Conservation (phyloP, 225 moss, liverwort and hornwort genomes). For the Antitrichia curtipendula region DNA sequence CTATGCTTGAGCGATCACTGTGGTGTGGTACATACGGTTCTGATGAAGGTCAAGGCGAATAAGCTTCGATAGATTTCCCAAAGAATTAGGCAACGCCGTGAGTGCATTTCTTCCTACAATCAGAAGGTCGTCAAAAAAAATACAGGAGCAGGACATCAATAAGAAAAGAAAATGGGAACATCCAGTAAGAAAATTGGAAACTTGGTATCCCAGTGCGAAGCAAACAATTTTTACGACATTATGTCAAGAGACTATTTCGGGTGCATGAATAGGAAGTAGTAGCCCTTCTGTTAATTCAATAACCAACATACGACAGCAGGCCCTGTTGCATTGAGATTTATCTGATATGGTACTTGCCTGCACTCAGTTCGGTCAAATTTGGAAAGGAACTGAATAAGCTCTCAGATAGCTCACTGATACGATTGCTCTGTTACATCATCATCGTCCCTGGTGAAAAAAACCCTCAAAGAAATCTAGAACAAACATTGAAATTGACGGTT, state of each 20-base stretch:
- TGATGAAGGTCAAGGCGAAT: conserved; percentile 84
- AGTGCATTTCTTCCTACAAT: conserved; percentile 60
- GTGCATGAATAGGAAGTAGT: background rate
- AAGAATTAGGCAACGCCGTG: conserved; percentile 53
- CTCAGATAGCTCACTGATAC: conserved; percentile 60
- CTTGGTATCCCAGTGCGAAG: background rate
- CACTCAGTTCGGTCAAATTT: conserved; percentile 66
- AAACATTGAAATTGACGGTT: background rate
- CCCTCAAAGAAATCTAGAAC: background rate
- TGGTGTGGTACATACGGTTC: conserved; percentile 40
- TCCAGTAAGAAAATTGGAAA: background rate
- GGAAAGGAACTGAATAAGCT: conserved; percentile 50
- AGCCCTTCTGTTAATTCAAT: background rate
- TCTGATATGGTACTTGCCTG: conserved; percentile 28
- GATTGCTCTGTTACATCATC: conserved; percentile 52
- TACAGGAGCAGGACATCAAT: background rate
- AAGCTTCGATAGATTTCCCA: conserved; percentile 64
- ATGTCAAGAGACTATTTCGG: background rate
- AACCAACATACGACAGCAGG: background rate
- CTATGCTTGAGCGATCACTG: background rate
- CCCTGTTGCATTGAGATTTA: background rate
- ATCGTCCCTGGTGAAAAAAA: background rate
- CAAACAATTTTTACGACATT: background rate
- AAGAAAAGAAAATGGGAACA: background rate
- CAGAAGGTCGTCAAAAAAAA: background rate